Base-by-base conservation (phyloP, 768 basidiomycete genomes). In the Cystoderma amianthinum region DNA sequence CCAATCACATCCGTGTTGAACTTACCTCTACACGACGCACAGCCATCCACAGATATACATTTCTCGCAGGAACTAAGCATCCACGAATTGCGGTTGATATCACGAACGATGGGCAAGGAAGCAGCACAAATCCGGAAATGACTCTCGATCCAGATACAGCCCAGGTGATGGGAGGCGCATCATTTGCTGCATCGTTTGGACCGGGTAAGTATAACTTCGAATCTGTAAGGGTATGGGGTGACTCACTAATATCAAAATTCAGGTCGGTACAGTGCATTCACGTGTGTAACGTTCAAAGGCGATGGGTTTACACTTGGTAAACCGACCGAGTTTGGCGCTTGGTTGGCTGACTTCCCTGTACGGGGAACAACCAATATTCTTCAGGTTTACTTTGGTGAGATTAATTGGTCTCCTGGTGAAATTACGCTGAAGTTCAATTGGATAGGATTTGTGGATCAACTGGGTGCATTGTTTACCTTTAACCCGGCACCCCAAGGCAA, bases 81-180 rank as follows among this genome's bases (percentile, higher is more conserved):
- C 80, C 80, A 1, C 69, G 78, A 2, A 69, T 83, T 18, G 57
- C 74, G 15, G 64, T 82, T 10, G 81, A 83, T 43, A 64, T 82
- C 38, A 78, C 78, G 2, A 77, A 80, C 46, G 81, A 82, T 48
- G 79, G 78, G 1, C 70, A 74, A 46, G 59, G 59, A 28, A 78
- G 75, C 47, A 69, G 67, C 42, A 72, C 68, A 3, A 53, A 68
- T 19, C 76, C 77, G 0, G 58, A 59, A 2, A 67, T 78, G 59
- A 59, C 60, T 0, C 56, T 81, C 15, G 68, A 80, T 44, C 67
- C 71, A 0, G 53, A 60, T 5, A 73, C 71, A 2, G 74, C 66
- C 1, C 66, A 74, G 21, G 69, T 80, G n/a, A 62, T 59, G 17
- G 78, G 78, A 9, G 65, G 62, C 20, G 62, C 64, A 1, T 51